Base-by-base conservation (phyloP, 2,329 filamentous ascomycete genomes). In the Microdochium nivale region DNA sequence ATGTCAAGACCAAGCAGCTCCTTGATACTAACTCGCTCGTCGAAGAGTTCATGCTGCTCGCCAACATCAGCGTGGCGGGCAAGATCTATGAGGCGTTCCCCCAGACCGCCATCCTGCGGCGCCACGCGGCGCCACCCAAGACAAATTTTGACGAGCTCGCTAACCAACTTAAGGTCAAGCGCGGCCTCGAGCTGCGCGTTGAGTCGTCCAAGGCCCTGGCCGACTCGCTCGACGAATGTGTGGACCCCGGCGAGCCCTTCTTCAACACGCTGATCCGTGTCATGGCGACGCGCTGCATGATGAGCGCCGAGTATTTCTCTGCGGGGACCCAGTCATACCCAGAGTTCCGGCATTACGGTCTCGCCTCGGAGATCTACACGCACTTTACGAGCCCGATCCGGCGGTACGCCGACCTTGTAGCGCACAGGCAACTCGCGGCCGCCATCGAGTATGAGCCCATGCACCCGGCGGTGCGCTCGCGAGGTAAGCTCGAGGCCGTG, bases 181-280 rank as follows among this genome's bases (percentile, higher is more conserved):
- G 86, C 55, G 83, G 84, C 44, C 75, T 96, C 57, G 86, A 91
- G 58, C 78, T 99, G 2, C 83, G 82, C 54, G 85, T 86, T 33
- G 91, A 95, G 57, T 94, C 88, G 47, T 96, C 90, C 10, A 89
- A 89, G 64, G 90, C 91, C n/a, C 80, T 99, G 14, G 94, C 95
- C 49, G 90, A 95, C 68, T 95, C 90, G 19, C 80, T 99, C 1
- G 94, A 99, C 68, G 74, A 71, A 32, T 99, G 94, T 66, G 77
- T 86, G 48, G 91, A 96, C 63, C 71, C 83, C 0, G 66, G 75
- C 10, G 88, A 97, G 61, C 90, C 92, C 25, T 99, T 96, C 75
- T 97, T 99, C 80, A 99, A 99, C 78, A 99, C 92, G 2, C 83
- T 99, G 24, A 86, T 99, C 60, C 89, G 94, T 65, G 96, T 99